These are phyloP conservation scores for Mayamaea pseudoterrestris DNA, from an alignment of 108 stramenopile genomes.

Conservation along the genomic window DNA sequence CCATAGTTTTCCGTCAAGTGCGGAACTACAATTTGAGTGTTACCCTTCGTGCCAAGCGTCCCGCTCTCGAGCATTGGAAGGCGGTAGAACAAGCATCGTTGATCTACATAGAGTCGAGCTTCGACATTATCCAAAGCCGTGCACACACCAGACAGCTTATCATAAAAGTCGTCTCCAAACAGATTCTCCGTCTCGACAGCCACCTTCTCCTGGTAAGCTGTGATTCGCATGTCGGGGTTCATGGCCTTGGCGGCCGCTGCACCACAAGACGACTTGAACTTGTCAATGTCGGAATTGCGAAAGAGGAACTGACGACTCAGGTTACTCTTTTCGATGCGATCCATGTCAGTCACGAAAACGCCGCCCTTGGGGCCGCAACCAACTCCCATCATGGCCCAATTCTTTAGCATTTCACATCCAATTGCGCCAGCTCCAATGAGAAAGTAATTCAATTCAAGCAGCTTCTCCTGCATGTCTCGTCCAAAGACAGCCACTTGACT, in stretches of 20 bases:
- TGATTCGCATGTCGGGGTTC: conserved; percentile 83
- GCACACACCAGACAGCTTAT: conserved; percentile 88
- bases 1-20: conserved; percentile 96
- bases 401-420: conserved; percentile 99
- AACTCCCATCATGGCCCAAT: conserved; percentile 98
- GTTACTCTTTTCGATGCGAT: conserved; percentile 96
- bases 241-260: conserved; percentile 80
- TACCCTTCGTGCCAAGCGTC: conserved; percentile 96
- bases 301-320: conserved; percentile 96
- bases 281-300: conserved; percentile 86
- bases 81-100: conserved; percentile 91
- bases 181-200: conserved; percentile 89
- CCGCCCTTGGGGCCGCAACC: conserved; percentile 72
- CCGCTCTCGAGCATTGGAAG: conserved; percentile 97
- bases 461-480: conserved; percentile 60
- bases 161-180: conserved; percentile 97
- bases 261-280: conserved; percentile 87
- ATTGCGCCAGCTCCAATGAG: conserved; percentile 98
- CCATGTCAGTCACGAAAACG: conserved; percentile 97
- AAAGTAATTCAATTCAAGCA: conserved; percentile 74
- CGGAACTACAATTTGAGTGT: conserved; percentile 95
- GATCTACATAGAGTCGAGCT: conserved; percentile 96
- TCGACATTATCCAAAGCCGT: conserved; percentile 99
- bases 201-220: conserved; percentile 86
- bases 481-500: conserved; percentile 79